Evolutionary conservation across 2,329 filamentous ascomycete species (phyloP).

Genomic region (Pochonia chlamydosporia): DNA sequence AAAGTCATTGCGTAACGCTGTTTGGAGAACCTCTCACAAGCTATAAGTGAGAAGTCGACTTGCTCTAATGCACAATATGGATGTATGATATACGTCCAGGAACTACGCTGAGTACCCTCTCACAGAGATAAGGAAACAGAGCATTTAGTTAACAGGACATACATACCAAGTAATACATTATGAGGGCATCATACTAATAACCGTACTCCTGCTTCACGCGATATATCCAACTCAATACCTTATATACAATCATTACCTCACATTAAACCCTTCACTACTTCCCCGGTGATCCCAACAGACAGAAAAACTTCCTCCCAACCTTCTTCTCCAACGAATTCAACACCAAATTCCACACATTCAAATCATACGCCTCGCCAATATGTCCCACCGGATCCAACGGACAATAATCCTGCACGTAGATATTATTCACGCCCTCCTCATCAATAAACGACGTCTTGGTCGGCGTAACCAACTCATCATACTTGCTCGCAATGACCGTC

Average conservation of each 20-base stretch:
- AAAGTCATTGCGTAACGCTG: too few relatives aligned
- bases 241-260: too few relatives aligned
- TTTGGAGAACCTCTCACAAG: too few relatives aligned
- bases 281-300: background rate
- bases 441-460: slow-evolving; percentile 11
- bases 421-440: slow-evolving; percentile 11
- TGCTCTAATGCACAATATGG: too few relatives aligned
- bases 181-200: background rate
- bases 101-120: too few relatives aligned
- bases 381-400: slow-evolving; percentile 10
- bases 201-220: background rate
- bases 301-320: slow-evolving; percentile 7
- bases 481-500: slow-evolving; percentile 10
- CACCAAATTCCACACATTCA: slow-evolving; percentile 13
- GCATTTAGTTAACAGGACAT: too few relatives aligned
- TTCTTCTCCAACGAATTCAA: slow-evolving; percentile 12
- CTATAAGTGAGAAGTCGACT: too few relatives aligned
- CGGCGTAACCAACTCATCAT: slow-evolving; percentile 12
- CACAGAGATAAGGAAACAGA: too few relatives aligned
- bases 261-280: slow-evolving; percentile 6
- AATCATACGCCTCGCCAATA: slow-evolving; percentile 8
- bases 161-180: too few relatives aligned
- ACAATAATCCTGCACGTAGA: slow-evolving; percentile 13
- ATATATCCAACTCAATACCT: too few relatives aligned
- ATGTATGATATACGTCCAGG: too few relatives aligned